Evolutionary conservation across 208 protist species (phyloP).

Genomic region (Leptomonas pyrrhocoris): DNA sequence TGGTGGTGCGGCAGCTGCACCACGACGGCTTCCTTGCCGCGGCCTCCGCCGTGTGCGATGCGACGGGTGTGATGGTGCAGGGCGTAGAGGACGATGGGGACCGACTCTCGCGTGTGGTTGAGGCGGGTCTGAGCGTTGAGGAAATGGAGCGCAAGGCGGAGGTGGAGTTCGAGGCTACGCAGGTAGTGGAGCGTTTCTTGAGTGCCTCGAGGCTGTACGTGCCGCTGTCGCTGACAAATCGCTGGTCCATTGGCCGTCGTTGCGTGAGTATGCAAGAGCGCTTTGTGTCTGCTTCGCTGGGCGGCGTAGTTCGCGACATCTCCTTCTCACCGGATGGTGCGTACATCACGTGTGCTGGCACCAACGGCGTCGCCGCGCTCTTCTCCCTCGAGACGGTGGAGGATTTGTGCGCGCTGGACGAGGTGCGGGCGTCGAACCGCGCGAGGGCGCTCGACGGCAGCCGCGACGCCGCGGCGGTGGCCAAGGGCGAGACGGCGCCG

Average conservation of each 20-base stretch:
- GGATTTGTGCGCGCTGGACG: constrained; percentile 64
- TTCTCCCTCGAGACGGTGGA: constrained; percentile 78
- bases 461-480: constrained; percentile 13
- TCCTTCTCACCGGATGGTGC: constrained; percentile 75
- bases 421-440: constrained; percentile 66
- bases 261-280: constrained; percentile 66
- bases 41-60: constrained; percentile 72
- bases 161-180: constrained; percentile 37
- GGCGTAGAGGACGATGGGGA: constrained; percentile 52
- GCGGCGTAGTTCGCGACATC: constrained; percentile 66
- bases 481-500: constrained; percentile 15
- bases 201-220: constrained; percentile 77
- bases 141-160: constrained; percentile 40
- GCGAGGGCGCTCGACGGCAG: constrained; percentile 45
- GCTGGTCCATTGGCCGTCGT: constrained; percentile 52
- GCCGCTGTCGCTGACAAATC: constrained; percentile 58
- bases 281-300: constrained; percentile 73
- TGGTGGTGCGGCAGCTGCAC: constrained; percentile 82
- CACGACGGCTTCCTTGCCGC: constrained; percentile 81
- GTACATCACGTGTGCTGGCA: constrained; percentile 64
- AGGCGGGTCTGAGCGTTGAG: constrained; percentile 52
- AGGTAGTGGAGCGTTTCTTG: constrained; percentile 82
- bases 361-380: constrained; percentile 68
- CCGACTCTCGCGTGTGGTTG: constrained; percentile 50
- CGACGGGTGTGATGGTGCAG: constrained; percentile 65